Evolutionary conservation across 495 filamentous ascomycete genomes (phyloP), one percentile per base, ranked within the genome.

Genomic region (Podospora sp.): DNA sequence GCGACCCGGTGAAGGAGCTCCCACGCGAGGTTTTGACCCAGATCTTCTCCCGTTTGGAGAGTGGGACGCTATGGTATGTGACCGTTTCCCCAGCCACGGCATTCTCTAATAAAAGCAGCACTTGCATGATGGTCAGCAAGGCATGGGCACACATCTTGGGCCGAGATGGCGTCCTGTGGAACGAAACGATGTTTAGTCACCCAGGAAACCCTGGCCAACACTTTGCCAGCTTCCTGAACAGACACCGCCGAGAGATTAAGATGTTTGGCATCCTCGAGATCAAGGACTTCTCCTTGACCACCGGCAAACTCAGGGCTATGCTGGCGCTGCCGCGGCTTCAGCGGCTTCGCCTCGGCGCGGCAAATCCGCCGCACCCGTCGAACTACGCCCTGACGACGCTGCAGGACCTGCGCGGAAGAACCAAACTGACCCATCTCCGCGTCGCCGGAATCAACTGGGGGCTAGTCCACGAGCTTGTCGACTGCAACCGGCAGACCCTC

Each of bases 1-100:
- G 51, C 26, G 75, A 77, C 56, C 75, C 75, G 4, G 46, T 71
- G 11, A 63, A 51, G 18, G 69, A 61, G 36, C 67, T 77, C 6
- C 75, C 75, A 0, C 53, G 50, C 7, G 75, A 77, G 52, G 18
- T 75, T 21, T 11, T 72, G 8, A 35, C 24, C 46, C 60, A 72
- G 40, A 53, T 77, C 8, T 73, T 75, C 26, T 67, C 66, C 2
- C 52, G 60, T 20, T 69, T 78, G 24, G 36, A 63, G 21, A 53
- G 50, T 24, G 12, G 60, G n/a, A 33, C 33, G 18, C 53, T 74
- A 8, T 36, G 60, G 75, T 74, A 63, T 67, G 73, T 64, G 25
- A 35, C 40, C 50, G 21, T 21, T 20, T 29, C n/a, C 51, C 6
- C 22, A 5, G 49, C 27, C 22, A 33, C 8, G 29, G 29, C 29